phyloP scores from a whole-genome alignment of 148 eudicot genomes.

The Persicaria tinctoria region DNA sequence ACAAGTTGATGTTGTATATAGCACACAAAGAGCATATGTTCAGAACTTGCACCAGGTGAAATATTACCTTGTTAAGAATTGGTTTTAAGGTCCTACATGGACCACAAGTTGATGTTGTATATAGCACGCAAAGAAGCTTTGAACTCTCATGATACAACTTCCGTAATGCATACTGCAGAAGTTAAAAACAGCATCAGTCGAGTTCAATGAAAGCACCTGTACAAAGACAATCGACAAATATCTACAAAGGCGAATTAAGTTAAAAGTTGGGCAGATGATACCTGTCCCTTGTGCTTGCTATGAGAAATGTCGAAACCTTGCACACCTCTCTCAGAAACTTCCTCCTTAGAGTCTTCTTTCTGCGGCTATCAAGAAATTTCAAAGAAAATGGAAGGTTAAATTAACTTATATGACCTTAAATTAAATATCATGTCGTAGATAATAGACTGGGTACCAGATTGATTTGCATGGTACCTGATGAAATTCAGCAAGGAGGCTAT shows the following conservation, averaged over 20 bases:
- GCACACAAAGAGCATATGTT: constrained; percentile 27
- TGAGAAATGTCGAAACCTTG: constrained; percentile 66
- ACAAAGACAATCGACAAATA: background rate
- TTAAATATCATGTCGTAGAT: no score
- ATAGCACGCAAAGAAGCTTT: constrained; percentile 81
- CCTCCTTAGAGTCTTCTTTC: constrained; percentile 78
- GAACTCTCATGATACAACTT: constrained; percentile 97
- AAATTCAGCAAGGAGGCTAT: constrained; percentile 78
- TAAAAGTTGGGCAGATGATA: constrained; percentile 15
- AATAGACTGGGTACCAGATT: no score
- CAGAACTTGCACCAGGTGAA: background rate
- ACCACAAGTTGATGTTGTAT: constrained; percentile 92
- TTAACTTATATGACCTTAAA: background rate
- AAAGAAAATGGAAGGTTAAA: background rate
- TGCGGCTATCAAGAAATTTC: constrained; percentile 40
- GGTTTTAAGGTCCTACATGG: constrained; percentile 98
- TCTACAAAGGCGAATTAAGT: background rate
- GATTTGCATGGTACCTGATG: constrained; percentile 61
- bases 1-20: constrained; percentile 88
- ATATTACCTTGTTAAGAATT: constrained; percentile 80
- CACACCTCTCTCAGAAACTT: constrained; percentile 58
- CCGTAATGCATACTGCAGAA: constrained; percentile 83
- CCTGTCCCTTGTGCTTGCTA: constrained; percentile 96
- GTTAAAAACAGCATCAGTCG: background rate
- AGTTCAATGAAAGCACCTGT: background rate